These are phyloP conservation scores for Clonostachys rosea DNA, from an alignment of 2,329 filamentous ascomycete genomes.

Conservation along the genomic window DNA sequence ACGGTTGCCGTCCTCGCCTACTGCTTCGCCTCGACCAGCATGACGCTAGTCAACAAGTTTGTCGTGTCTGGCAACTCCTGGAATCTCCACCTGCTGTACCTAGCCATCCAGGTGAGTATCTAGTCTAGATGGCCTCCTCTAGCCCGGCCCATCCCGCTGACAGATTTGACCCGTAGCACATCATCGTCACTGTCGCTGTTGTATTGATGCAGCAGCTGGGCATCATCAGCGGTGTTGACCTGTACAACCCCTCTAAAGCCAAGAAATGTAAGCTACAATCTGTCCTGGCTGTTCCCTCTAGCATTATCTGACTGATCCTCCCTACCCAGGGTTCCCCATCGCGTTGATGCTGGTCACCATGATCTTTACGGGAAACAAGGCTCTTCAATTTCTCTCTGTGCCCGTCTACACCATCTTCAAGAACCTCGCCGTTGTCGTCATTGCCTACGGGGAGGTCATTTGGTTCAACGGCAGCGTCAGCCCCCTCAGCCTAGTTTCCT, in stretches of 20 bases:
- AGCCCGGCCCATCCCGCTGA: too few species aligned
- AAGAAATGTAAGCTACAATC: constrained; percentile 69
- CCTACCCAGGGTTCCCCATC: constrained; percentile 79
- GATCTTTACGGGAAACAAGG: constrained; percentile 98
- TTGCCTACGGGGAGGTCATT: constrained; percentile 95
- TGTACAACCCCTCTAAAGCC: constrained; percentile 83
- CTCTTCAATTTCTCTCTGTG: constrained; percentile 92
- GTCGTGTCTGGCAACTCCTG: constrained; percentile 86
- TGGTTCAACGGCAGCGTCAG: constrained; percentile 97
- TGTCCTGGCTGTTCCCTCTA: constrained; percentile 20
- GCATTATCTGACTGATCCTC: not conserved
- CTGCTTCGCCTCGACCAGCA: constrained; percentile 93
- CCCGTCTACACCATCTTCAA: constrained; percentile 99
- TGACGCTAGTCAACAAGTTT: constrained; percentile 99
- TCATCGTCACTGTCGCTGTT: too few species aligned
- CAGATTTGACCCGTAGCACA: too few species aligned
- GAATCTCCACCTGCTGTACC: constrained; percentile 95
- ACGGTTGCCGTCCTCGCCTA: constrained; percentile 80
- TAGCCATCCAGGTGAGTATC: constrained; percentile 84
- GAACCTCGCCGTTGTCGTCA: constrained; percentile 97
- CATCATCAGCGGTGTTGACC: constrained; percentile 75
- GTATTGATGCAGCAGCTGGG: constrained; percentile 52
- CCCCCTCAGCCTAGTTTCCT: constrained; percentile 85
- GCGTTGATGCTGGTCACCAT: constrained; percentile 94
- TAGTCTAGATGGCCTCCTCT: not conserved